phyloP scores from a whole-genome alignment of 352 stramenopile genomes.

The Globisporangium recalcitrans region DNA sequence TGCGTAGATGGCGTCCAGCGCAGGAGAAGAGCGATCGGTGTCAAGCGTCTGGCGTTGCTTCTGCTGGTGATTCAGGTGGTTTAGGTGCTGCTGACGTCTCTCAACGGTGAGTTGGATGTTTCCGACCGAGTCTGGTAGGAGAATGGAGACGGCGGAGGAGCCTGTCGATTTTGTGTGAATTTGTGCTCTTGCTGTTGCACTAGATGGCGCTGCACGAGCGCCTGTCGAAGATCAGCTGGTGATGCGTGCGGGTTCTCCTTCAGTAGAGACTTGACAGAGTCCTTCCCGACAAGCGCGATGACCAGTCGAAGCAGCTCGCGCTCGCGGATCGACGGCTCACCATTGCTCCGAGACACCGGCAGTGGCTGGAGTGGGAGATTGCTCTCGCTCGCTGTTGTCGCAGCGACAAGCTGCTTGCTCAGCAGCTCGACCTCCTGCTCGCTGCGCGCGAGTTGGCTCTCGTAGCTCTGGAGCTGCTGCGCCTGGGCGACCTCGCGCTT shows the following conservation, averaged over 20 bases:
- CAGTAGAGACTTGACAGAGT: conserved; percentile 14
- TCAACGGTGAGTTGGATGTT: conserved; percentile 2
- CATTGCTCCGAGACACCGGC: no score
- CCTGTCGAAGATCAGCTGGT: conserved; percentile 12
- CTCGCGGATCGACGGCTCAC: conserved; percentile 14
- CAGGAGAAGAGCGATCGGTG: conserved; percentile 1
- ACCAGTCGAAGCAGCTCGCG: conserved; percentile 24
- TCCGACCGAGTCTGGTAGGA: neutral
- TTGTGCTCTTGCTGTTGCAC: neutral
- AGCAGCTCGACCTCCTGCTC: conserved; percentile 15
- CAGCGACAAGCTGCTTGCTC: neutral
- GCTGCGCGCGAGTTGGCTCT: conserved; percentile 4
- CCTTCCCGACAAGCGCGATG: conserved; percentile 22
- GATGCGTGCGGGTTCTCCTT: conserved; percentile 4
- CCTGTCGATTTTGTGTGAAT: neutral
- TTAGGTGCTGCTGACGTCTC: neutral
- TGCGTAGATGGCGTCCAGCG: conserved; percentile 17
- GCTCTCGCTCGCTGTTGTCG: neutral
- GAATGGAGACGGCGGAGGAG: neutral
- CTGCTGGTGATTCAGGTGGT: neutral
- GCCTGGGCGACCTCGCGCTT: conserved; percentile 11
- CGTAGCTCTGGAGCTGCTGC: conserved; percentile 11
- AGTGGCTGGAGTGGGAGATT: neutral
- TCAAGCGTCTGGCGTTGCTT: neutral
- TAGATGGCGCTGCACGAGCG: neutral